Base-by-base conservation (phyloP, 257 asterid species). In the Solanum clarkiae region DNA sequence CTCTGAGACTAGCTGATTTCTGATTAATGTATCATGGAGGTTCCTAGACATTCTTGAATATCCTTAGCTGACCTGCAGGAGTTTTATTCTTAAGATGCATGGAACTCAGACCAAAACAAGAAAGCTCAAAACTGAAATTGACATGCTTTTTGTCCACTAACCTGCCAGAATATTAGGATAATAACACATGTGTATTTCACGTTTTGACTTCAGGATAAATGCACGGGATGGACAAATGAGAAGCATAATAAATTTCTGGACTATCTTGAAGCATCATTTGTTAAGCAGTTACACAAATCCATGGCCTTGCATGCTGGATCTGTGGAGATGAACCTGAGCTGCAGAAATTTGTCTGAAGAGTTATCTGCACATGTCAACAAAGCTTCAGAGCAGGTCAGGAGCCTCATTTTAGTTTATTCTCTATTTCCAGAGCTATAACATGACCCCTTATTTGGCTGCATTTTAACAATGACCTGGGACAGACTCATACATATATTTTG, bases 261-360 rank as follows among this genome's bases (percentile, higher is more conserved):
- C 86, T 80, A 80, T 82, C 90, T 95, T 90, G 99, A 95, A 85
- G 92, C 87, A 84, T 93, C 98, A 70, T 94, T 94, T 88, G 90
- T 93, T 62, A 90, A 89, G 80, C 94, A 92, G 88, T 88, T 95
- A 87, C 95, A 92, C 74, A 88, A 85, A 74, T 89, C 97, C 36
- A 92, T 87, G 88, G 87, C 84, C 85, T 85, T 85, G 40, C 81
- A 57, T 12, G 77, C 87, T 11, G 83, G 85, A 56, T 68, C 86
- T 89, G 70, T 85, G 42, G 88, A 89, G 65, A 86, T 80, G 82
- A 86, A 82, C 83, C 65, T 82, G 56, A 86, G 86, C 42, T 80
- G 68, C 51, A 70, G 72, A 72, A 18, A 68, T 62, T 24, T 83
- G 83, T 66, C 90, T n/a, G 80, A 80, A 26, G 86, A 83, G 83